Evolutionary conservation across 1,284 basidiomycete species (phyloP).

Genomic region (Pterula multifida): DNA sequence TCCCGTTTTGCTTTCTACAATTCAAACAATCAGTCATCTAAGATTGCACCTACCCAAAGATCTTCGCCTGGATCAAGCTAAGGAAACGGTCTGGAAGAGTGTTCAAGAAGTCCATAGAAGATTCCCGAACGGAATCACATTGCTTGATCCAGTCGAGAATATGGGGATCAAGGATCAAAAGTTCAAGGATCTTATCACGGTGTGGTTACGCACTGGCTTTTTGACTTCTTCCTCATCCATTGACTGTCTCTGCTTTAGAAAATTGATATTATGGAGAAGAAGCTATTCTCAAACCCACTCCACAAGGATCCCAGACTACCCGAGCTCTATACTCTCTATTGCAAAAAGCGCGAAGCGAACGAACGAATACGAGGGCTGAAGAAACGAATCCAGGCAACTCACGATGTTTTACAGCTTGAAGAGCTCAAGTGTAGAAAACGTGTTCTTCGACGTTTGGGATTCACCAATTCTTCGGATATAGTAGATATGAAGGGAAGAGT

Average conservation of each 20-base stretch:
- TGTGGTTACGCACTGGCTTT: constrained; percentile 18
- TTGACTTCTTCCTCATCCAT: constrained; percentile 3
- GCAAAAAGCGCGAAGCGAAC: constrained; percentile 65
- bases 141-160: constrained; percentile 89
- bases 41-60: constrained; percentile 89
- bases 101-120: constrained; percentile 83
- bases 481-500: constrained; percentile 98
- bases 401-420: constrained; percentile 91
- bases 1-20: constrained; percentile 79
- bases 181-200: constrained; percentile 80
- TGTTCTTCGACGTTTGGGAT: constrained; percentile 84
- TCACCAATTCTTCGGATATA: constrained; percentile 83
- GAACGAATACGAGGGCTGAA: constrained; percentile 67
- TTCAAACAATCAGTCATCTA: constrained; percentile 81
- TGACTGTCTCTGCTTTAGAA: constrained; percentile 38
- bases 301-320: constrained; percentile 68
- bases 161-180: constrained; percentile 95
- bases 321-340: constrained; percentile 71
- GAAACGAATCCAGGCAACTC: constrained; percentile 79
- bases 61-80: constrained; percentile 60
- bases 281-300: constrained; percentile 65
- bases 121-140: constrained; percentile 78
- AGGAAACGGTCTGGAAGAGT: constrained; percentile 83
- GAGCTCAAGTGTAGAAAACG: constrained; percentile 95
- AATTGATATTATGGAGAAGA: constrained; percentile 80